Evolutionary conservation across 176 grass and related monocot species (phyloP), one percentile per base, ranked within the genome.

Genomic region (Dendrocalamus sinicus): DNA sequence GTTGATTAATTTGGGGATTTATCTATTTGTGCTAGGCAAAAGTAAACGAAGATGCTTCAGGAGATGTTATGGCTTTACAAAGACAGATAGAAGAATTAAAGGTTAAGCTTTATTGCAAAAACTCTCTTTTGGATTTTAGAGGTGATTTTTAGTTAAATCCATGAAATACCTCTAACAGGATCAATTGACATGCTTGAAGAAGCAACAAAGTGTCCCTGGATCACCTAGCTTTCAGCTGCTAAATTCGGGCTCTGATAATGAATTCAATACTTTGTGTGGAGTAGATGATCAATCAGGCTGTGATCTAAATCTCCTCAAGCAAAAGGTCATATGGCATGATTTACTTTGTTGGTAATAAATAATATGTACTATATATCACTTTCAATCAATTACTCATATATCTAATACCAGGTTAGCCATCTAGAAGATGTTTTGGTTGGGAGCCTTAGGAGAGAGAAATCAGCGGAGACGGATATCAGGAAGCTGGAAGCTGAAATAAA

Each of bases 1-100:
- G 47, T 77, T 83, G 22, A 61, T 51, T 75, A 44, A 81, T 62
- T 75, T 37, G 4, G 39, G n/a, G 55, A 19, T 68, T 44, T 16
- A 58, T 88, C 55, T 87, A 61, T 55, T 80, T 86, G 61, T 85
- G 17, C 68, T 81, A 98, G 95, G 95, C 95, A 80, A 90, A 93
- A 92, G 89, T 98, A 81, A 98, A 98, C 87, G 95, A 95, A 87
- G 95, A 95, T 47, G 91, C 95, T 72, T 90, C 91, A 67, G 95
- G 91, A 73, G 95, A 95, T 92, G 76, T 98, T 83, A 89, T 93
- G 72, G 85, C 93, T 86, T 83, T 98, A 78, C 93, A 93, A 87
- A 92, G 73, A 55, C 89, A 98, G 85, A 93, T 98, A 91, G 92
- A 93, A 88, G 69, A 90, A 51, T 58, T 98, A 81, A 98, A 98